Percentiles rank a stretch among this genome's conserved stretches.
Evolutionary conservation across 208 protist genomes (phyloP).

Genomic region (Balamuthia mandrillaris): DNA sequence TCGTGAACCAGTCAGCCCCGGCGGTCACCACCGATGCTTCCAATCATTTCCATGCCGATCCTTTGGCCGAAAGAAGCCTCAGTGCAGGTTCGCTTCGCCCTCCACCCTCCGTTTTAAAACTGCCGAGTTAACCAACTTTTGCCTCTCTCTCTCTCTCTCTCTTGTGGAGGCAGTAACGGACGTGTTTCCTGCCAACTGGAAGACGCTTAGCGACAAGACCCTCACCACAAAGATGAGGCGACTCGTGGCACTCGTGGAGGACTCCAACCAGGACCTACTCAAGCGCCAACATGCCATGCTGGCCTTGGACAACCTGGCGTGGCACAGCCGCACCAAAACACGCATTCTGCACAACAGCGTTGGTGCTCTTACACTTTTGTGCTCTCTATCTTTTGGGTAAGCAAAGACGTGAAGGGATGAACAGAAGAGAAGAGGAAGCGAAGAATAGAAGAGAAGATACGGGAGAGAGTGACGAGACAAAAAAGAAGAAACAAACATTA

Average conservation of each 20-base stretch:
- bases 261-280: not conserved
- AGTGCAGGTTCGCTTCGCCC: not conserved
- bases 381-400: not conserved
- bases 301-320: conserved; percentile 34
- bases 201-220: not conserved
- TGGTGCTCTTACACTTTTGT: not conserved
- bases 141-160: not conserved
- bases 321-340: conserved; percentile 21
- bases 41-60: conserved; percentile 36
- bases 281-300: conserved; percentile 10
- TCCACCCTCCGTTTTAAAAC: too few species aligned
- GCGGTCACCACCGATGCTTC: too few species aligned
- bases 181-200: conserved; percentile 33
- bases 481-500: too few species aligned
- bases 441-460: too few species aligned
- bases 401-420: too few species aligned
- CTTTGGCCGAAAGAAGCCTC: conserved; percentile 10
- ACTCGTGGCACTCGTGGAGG: not conserved
- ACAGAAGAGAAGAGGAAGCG: too few species aligned
- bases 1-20: too few species aligned
- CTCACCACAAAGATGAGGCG: not conserved
- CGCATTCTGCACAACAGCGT: not conserved
- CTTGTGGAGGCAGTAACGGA: not conserved
- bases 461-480: too few species aligned
- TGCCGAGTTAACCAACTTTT: too few species aligned